Evolutionary conservation across 176 grass and related monocot species (phyloP).

Genomic region (Avena atlantica): DNA sequence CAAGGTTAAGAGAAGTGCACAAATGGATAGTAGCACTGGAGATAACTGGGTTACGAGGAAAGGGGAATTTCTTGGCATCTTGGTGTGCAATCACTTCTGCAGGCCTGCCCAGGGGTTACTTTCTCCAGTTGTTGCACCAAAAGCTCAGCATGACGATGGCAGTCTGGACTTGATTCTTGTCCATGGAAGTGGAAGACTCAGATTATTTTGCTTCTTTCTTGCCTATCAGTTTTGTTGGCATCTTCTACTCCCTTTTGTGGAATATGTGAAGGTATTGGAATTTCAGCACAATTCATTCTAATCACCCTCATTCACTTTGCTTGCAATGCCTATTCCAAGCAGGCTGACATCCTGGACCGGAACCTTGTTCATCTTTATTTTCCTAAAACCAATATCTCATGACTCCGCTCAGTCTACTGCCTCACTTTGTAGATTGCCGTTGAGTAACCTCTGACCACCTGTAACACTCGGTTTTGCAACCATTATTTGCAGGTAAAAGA

Average conservation of each 20-base stretch:
- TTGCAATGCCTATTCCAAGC: neutral
- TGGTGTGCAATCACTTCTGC: slow-evolving; percentile 90
- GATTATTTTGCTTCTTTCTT: slow-evolving; percentile 80
- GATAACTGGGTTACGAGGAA: slow-evolving; percentile 65
- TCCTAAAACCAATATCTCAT: neutral
- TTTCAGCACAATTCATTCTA: neutral
- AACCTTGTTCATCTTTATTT: neutral
- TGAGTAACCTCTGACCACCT: neutral
- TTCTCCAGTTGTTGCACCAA: slow-evolving; percentile 77
- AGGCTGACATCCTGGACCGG: neutral
- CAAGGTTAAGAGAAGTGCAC: slow-evolving; percentile 20
- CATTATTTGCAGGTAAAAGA: slow-evolving; percentile 75
- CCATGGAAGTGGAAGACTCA: slow-evolving; percentile 73
- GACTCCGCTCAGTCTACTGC: neutral
- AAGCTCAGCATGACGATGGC: slow-evolving; percentile 73
- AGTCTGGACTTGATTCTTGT: slow-evolving; percentile 85
- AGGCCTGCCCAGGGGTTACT: slow-evolving; percentile 80
- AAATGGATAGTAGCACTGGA: slow-evolving; percentile 37
- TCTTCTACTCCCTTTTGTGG: slow-evolving; percentile 81
- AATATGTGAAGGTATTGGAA: slow-evolving; percentile 86
- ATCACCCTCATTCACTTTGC: neutral
- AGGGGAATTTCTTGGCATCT: slow-evolving; percentile 86
- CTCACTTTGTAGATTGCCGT: neutral
- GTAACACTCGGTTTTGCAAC: slow-evolving; percentile 2
- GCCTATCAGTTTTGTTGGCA: slow-evolving; percentile 83